Evolutionary conservation across 352 stramenopile species (phyloP).

Genomic region (Phytophthora ramorum): DNA sequence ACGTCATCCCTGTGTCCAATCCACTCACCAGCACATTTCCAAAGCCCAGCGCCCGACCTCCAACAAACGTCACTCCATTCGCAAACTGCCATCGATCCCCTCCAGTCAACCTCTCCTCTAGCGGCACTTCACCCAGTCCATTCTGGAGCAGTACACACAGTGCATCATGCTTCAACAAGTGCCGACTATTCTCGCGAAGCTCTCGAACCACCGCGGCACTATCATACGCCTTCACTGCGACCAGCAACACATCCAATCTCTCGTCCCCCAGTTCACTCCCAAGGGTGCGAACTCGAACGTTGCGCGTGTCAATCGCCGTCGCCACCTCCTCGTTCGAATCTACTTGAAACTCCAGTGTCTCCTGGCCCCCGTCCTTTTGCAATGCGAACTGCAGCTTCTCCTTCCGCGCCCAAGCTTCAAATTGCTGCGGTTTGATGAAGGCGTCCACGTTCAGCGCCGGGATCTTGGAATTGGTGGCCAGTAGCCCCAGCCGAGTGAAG

Average conservation of each 20-base stretch:
- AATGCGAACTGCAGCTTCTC: conserved; percentile 16
- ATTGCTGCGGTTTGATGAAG: conserved; percentile 57
- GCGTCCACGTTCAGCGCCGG: conserved; percentile 43
- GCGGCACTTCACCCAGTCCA: conserved; percentile 54
- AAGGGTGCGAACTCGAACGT: conserved; percentile 51
- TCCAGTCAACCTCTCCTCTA: not conserved
- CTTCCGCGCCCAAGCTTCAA: conserved; percentile 31
- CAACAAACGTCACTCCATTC: conserved; percentile 76
- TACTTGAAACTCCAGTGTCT: conserved; percentile 22
- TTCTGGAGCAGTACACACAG: conserved; percentile 77
- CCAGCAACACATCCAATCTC: conserved; percentile 60
- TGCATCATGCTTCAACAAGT: conserved; percentile 53
- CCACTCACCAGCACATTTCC: conserved; percentile 62
- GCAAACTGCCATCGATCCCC: conserved; percentile 47
- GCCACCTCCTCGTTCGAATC: conserved; percentile 10
- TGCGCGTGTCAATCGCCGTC: conserved; percentile 13
- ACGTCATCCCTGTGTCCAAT: conserved; percentile 52
- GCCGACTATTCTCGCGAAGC: conserved; percentile 34
- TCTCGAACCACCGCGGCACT: conserved; percentile 46
- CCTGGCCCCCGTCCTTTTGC: conserved; percentile 4
- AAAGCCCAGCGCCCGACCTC: conserved; percentile 47
- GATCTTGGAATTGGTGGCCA: conserved; percentile 21
- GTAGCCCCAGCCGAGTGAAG: conserved; percentile 56
- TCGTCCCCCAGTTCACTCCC: conserved; percentile 5
- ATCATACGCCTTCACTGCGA: conserved; percentile 79